phyloP scores from a whole-genome alignment of 805 yeast genomes.

The Wickerhamomyces rabaulensis region DNA sequence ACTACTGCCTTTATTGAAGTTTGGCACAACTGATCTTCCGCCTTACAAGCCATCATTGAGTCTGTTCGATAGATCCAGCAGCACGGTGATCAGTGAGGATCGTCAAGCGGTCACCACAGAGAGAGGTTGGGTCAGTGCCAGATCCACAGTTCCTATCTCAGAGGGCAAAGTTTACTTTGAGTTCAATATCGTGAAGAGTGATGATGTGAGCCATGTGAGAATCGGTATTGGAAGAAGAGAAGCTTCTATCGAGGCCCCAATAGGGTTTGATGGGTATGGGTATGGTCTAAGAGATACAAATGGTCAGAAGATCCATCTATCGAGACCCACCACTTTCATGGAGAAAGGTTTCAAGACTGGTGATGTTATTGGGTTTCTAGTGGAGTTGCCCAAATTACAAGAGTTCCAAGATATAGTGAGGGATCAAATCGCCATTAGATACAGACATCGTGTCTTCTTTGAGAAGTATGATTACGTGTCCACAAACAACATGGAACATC shows the following conservation, averaged over 20 bases:
- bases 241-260: conserved; percentile 89
- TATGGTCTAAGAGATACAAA: conserved; percentile 81
- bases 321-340: conserved; percentile 58
- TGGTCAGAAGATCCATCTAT: conserved; percentile 71
- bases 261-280: conserved; percentile 92
- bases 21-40: conserved; percentile 67
- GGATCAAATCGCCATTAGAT: conserved; percentile 84
- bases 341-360: conserved; percentile 59
- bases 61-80: conserved; percentile 66
- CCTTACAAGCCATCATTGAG: conserved; percentile 57
- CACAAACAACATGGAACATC: conserved; percentile 66
- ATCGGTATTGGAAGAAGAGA: conserved; percentile 82
- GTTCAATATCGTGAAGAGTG: conserved; percentile 45
- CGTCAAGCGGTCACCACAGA: conserved; percentile 46
- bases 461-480: conserved; percentile 80
- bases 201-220: conserved; percentile 54
- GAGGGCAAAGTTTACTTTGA: conserved; percentile 85
- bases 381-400: conserved; percentile 56
- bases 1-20: conserved; percentile 47
- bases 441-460: conserved; percentile 68
- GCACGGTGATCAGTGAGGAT: conserved; percentile 38
- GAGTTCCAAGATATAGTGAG: conserved; percentile 50
- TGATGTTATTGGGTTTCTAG: conserved; percentile 76
- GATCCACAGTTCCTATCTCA: conserved; percentile 69
- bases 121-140: conserved; percentile 75